Conservation (phyloP, 352 stramenopile species). For the Phytophthora syringae region DNA sequence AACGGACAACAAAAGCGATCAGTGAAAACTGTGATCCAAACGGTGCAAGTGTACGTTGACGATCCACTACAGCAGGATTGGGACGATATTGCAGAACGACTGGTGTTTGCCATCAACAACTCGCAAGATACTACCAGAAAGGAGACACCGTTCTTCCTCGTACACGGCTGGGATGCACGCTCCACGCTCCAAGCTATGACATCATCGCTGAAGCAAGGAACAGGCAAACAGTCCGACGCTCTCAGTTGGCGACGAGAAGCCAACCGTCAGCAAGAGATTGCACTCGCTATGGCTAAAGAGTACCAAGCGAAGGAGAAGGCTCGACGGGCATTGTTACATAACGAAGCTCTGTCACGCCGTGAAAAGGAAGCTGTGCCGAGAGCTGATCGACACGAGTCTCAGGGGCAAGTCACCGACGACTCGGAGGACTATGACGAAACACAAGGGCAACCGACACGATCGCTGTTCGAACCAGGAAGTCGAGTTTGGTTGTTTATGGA, state of each 20-base stretch:
- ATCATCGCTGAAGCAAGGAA: neutral
- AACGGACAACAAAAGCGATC: too few species aligned
- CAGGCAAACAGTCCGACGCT: neutral
- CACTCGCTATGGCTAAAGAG: neutral
- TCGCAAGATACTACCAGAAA: neutral
- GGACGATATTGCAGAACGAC: neutral
- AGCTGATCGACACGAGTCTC: too few species aligned
- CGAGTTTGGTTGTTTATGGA: too few species aligned
- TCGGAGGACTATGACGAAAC: too few species aligned
- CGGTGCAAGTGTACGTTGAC: neutral
- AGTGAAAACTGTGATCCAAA: neutral
- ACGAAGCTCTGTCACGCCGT: neutral
- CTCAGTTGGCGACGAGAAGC: neutral
- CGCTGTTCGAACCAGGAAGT: too few species aligned
- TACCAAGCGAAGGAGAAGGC: constrained; percentile 4
- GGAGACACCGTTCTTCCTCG: neutral
- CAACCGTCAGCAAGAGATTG: constrained; percentile 7
- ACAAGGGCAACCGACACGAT: too few species aligned
- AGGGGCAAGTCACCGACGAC: too few species aligned
- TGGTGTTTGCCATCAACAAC: constrained; percentile 3
- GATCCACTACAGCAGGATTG: constrained; percentile 7
- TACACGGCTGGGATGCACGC: neutral
- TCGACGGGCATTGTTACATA: neutral
- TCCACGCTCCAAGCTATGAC: neutral
- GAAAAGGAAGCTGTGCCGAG: too few species aligned